A percentile compares a stretch with the other conserved stretches of the same genome.
Conservation (phyloP, 1,284 basidiomycete genomes). For the Ceratobasidium sp. region DNA sequence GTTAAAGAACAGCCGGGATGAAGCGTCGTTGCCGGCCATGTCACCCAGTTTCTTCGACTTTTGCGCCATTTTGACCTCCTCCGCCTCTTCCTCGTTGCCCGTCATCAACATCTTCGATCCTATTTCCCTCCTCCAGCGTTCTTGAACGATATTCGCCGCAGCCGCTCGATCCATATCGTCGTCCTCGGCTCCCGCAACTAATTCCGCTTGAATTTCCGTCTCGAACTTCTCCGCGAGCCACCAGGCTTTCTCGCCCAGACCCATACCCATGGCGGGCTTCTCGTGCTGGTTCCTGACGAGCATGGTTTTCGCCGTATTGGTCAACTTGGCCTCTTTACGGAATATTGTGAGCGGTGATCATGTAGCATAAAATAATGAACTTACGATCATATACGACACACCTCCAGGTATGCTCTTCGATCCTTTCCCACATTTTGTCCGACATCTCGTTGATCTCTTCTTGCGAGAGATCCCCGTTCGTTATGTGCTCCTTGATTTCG, state of each 20-base stretch:
- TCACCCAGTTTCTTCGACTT: background rate
- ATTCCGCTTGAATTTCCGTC: background rate
- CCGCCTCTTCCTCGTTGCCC: background rate
- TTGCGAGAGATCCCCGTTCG: background rate
- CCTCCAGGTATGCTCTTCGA: background rate
- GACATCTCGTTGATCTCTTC: background rate
- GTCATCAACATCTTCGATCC: conserved; percentile 1
- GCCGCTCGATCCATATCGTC: background rate
- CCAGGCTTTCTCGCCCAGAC: background rate
- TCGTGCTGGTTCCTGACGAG: background rate
- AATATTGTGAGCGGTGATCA: background rate
- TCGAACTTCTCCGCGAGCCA: background rate
- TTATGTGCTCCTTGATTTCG: background rate
- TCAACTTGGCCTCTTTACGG: background rate
- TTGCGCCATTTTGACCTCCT: background rate
- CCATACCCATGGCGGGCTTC: conserved; percentile 8
- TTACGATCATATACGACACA: background rate
- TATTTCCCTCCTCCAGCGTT: background rate
- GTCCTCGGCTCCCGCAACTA: background rate
- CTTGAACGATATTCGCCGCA: background rate
- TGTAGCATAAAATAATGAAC: background rate
- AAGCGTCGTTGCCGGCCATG: no score
- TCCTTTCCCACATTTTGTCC: background rate
- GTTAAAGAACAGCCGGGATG: no score
- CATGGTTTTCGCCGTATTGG: background rate